Conservation (phyloP, 176 grass and related monocot genomes). For the Musa troglodytarum region DNA sequence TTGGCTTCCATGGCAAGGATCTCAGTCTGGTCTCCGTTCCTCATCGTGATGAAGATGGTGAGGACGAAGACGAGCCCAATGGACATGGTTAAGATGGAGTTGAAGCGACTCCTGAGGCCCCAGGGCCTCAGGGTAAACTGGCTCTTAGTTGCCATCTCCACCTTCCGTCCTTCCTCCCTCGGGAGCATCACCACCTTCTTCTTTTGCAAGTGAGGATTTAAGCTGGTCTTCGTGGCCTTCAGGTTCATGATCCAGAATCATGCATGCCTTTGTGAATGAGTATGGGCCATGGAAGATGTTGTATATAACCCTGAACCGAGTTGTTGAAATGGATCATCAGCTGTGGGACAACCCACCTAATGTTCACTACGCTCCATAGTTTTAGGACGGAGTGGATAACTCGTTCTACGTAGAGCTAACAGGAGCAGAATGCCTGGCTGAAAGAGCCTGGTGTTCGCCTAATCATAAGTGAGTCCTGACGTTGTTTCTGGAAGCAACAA, state of each 20-base stretch:
- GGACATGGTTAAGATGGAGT: conserved; percentile 31
- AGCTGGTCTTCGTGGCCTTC: neutral
- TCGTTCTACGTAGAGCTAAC: too few species aligned
- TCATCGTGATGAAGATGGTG: conserved; percentile 22
- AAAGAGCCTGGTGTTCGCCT: too few species aligned
- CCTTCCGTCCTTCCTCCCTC: neutral
- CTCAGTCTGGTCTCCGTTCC: neutral
- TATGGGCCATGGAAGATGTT: too few species aligned
- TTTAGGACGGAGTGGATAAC: too few species aligned
- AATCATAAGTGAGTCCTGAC: too few species aligned
- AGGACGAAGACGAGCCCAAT: conserved; percentile 33
- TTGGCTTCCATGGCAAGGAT: neutral
- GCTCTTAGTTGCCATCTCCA: conserved; percentile 11
- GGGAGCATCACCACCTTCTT: neutral
- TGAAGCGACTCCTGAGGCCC: conserved; percentile 36
- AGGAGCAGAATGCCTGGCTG: too few species aligned
- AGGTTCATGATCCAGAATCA: neutral
- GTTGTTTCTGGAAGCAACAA: too few species aligned
- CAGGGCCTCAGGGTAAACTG: conserved; percentile 1
- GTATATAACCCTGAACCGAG: too few species aligned
- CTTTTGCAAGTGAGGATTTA: neutral
- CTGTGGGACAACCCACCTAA: too few species aligned
- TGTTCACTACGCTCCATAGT: too few species aligned
- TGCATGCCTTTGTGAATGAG: too few species aligned
- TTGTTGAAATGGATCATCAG: too few species aligned